These are phyloP conservation scores for Xenoacremonium recifei DNA, from an alignment of 2,329 filamentous ascomycete species.

Conservation along the genomic window DNA sequence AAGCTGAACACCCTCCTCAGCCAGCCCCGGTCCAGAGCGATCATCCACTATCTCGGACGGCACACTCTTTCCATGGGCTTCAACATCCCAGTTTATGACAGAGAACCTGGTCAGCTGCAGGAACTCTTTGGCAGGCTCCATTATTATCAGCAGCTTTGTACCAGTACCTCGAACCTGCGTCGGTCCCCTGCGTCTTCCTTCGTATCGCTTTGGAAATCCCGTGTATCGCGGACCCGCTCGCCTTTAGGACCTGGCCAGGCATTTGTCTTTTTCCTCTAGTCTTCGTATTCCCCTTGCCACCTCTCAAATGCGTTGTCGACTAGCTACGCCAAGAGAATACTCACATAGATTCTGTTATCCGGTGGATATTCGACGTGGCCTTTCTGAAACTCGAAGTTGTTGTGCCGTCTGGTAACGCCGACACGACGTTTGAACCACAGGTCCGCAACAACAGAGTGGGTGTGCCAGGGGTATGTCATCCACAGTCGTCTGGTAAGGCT, in stretches of 20 bases:
- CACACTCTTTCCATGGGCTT: too few species aligned
- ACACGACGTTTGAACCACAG: neutral
- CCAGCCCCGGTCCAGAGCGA: too few species aligned
- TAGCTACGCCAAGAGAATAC: neutral
- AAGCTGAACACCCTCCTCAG: neutral
- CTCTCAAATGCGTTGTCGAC: neutral
- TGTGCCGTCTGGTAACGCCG: neutral
- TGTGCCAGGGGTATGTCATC: neutral
- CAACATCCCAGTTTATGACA: too few species aligned
- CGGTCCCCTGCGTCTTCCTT: neutral
- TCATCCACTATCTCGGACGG: neutral
- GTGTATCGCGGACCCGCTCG: neutral
- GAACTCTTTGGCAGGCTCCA: too few species aligned
- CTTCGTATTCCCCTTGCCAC: neutral
- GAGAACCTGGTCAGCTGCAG: too few species aligned
- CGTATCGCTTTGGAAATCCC: neutral
- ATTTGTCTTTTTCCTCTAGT: neutral
- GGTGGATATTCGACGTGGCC: neutral
- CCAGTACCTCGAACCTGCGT: neutral
- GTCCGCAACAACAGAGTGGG: neutral
- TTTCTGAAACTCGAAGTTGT: neutral
- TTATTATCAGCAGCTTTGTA: neutral
- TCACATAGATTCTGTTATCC: too few species aligned
- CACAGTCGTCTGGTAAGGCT: neutral
- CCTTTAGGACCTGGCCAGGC: neutral